phyloP scores from a whole-genome alignment of 441 rosid genomes.

The Theobroma grandiflorum region DNA sequence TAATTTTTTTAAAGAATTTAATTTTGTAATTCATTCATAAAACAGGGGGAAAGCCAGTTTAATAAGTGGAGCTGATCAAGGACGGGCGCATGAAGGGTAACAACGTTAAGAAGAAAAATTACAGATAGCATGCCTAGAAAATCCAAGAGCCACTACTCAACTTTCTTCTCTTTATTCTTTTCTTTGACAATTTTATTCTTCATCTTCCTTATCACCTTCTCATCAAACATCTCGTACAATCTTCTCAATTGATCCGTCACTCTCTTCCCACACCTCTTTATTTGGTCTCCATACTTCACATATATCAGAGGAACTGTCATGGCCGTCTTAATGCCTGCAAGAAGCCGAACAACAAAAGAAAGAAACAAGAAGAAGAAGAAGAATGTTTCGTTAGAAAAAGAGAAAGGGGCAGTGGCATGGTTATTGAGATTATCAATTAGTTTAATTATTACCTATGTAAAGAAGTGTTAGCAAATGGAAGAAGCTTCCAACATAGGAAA shows the following conservation, averaged over 20 bases:
- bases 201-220: constrained; percentile 37
- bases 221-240: constrained; percentile 32
- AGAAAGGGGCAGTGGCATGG: neutral
- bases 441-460: constrained; percentile 45
- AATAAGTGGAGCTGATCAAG: neutral
- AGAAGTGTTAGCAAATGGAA: constrained; percentile 53
- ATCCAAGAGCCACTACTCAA: constrained; percentile 13
- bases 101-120: neutral
- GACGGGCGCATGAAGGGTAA: neutral
- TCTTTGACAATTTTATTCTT: constrained; percentile 33
- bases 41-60: too few species aligned
- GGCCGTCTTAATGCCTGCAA: constrained; percentile 41
- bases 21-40: too few species aligned
- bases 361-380: neutral
- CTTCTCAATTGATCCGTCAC: constrained; percentile 33
- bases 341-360: neutral
- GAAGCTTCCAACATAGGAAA: constrained; percentile 52
- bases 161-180: constrained; percentile 38
- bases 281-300: constrained; percentile 42
- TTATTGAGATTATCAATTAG: neutral
- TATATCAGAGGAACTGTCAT: constrained; percentile 51
- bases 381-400: neutral
- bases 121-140: neutral
- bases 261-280: constrained; percentile 32
- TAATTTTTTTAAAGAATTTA: too few species aligned